Percentiles rank a stretch among this genome's conserved stretches.
phyloP scores from a whole-genome alignment of 441 rosid genomes.

The Euphorbia schlechtendalii region DNA sequence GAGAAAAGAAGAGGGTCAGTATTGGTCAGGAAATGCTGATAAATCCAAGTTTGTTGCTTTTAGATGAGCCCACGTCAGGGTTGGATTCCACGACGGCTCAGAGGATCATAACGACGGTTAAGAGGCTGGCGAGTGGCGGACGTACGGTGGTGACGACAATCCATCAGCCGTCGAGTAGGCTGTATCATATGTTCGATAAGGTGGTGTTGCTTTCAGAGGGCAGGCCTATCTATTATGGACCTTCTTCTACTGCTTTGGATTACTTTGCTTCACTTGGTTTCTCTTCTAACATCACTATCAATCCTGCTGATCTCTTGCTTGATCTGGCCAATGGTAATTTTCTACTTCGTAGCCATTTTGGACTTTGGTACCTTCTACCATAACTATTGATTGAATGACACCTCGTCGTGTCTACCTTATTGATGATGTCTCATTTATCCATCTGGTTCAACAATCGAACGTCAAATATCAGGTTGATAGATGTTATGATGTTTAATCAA shows the following conservation, averaged over 20 bases:
- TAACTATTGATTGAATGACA: too few species aligned
- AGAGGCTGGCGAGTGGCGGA: conserved; percentile 73
- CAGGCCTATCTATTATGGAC: conserved; percentile 68
- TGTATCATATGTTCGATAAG: conserved; percentile 93
- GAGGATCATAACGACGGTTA: conserved; percentile 64
- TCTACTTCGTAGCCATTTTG: too few species aligned
- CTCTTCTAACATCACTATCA: conserved; percentile 71
- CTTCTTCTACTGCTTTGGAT: conserved; percentile 77
- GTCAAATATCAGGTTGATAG: too few species aligned
- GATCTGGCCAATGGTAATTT: conserved; percentile 88
- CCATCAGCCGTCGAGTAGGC: conserved; percentile 93
- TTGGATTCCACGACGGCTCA: conserved; percentile 94
- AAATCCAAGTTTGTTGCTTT: conserved; percentile 76
- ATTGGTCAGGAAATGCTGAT: conserved; percentile 96
- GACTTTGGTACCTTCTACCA: too few species aligned
- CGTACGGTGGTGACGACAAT: conserved; percentile 82
- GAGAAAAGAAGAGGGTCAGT: conserved; percentile 91
- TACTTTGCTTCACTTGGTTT: conserved; percentile 82
- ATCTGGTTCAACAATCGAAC: too few species aligned
- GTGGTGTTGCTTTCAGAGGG: conserved; percentile 87
- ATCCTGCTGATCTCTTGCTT: conserved; percentile 90
- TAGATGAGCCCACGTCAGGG: conserved; percentile 95
- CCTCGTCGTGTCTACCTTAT: too few species aligned
- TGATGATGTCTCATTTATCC: too few species aligned
- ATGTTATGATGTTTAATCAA: too few species aligned